These are phyloP conservation scores for Datura wrightii DNA, from an alignment of 257 asterid genomes.

Conservation along the genomic window DNA sequence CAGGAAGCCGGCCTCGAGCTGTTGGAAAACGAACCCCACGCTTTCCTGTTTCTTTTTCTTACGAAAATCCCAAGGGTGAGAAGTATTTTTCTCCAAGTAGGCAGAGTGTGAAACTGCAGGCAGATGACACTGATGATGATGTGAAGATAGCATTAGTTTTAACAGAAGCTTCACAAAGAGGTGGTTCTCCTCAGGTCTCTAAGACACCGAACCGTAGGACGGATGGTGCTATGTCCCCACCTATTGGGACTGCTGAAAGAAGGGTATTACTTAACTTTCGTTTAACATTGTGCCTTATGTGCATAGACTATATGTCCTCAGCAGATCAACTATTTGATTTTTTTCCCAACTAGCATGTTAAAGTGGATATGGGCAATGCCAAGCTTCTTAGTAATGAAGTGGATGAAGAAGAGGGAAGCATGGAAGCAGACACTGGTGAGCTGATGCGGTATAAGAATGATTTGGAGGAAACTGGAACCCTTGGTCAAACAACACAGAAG, in stretches of 20 bases:
- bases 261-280: conserved; percentile 55
- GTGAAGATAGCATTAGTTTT: conserved; percentile 82
- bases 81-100: conserved; percentile 60
- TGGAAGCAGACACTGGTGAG: conserved; percentile 77
- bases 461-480: conserved; percentile 46
- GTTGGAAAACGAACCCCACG: conserved; percentile 96
- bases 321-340: not conserved
- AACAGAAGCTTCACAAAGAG: conserved; percentile 90
- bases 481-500: conserved; percentile 46
- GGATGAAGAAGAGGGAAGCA: conserved; percentile 84
- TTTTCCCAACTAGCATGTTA: conserved; percentile 38
- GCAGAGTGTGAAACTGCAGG: conserved; percentile 61
- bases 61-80: conserved; percentile 55
- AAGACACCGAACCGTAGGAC: conserved; percentile 76
- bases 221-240: conserved; percentile 75
- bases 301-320: not conserved
- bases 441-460: conserved; percentile 54
- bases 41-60: conserved; percentile 70
- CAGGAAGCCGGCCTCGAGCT: conserved; percentile 83
- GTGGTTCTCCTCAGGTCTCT: conserved; percentile 89
- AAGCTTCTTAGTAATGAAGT: conserved; percentile 62
- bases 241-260: conserved; percentile 66
- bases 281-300: conserved; percentile 12
- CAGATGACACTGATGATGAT: conserved; percentile 73
- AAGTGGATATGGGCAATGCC: conserved; percentile 45